These are phyloP conservation scores for Anisodus tanguticus DNA, from an alignment of 257 asterid species.

Conservation along the genomic window DNA sequence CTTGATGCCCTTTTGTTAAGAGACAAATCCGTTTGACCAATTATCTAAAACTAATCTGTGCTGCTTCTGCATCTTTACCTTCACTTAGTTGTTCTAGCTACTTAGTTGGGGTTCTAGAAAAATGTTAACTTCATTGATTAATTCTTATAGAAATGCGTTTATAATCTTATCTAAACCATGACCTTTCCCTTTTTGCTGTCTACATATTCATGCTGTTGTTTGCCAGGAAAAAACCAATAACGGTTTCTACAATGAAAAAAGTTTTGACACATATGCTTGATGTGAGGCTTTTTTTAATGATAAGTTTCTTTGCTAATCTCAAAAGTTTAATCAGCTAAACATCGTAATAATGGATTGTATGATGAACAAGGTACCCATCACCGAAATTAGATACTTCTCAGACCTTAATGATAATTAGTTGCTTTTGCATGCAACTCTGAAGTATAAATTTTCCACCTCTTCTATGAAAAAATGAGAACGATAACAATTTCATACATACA, in stretches of 20 bases:
- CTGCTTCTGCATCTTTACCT: background rate
- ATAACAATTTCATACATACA: background rate
- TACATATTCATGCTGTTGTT: background rate
- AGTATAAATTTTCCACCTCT: background rate
- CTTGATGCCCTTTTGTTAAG: conserved; percentile 10
- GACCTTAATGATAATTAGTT: background rate
- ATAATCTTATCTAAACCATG: background rate
- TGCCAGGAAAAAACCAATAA: background rate
- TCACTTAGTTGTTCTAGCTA: background rate
- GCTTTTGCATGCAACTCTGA: background rate
- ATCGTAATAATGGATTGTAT: background rate
- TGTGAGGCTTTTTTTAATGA: background rate
- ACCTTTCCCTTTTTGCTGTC: background rate
- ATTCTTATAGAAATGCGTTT: background rate
- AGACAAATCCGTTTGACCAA: background rate
- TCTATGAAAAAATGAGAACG: conserved; percentile 5
- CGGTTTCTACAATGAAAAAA: background rate
- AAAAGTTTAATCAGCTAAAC: background rate
- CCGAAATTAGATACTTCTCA: background rate
- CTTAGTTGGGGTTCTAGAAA: background rate
- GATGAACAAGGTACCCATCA: background rate
- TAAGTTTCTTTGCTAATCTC: background rate
- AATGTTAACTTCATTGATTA: background rate
- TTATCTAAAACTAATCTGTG: background rate
- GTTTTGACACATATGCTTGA: background rate